Evolutionary conservation across 2,329 filamentous ascomycete genomes (phyloP).

Genomic region (Dryadomyces quercivorus): DNA sequence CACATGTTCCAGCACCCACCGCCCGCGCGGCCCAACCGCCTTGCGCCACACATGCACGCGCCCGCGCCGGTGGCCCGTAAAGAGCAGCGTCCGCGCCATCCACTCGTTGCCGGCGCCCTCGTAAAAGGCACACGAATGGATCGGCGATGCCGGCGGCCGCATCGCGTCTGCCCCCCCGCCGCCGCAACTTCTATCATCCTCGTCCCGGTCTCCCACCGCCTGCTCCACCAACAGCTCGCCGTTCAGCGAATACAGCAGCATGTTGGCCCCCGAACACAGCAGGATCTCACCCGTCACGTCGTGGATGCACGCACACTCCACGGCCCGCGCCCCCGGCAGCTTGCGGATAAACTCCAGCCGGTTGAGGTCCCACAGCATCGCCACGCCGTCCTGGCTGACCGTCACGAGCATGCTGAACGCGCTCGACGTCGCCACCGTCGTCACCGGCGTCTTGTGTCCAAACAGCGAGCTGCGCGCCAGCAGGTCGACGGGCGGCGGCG

Average conservation of each 20-base stretch:
- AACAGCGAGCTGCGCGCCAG: constrained; percentile 71
- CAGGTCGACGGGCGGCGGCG: constrained; percentile 59
- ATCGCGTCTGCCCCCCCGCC: background rate
- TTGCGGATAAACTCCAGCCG: constrained; percentile 74
- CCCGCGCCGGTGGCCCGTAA: constrained; percentile 78
- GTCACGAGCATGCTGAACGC: constrained; percentile 83
- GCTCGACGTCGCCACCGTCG: constrained; percentile 70
- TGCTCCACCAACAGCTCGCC: constrained; percentile 73
- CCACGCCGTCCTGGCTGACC: constrained; percentile 66
- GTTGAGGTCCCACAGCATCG: constrained; percentile 87
- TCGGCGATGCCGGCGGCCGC: background rate
- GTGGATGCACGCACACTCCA: constrained; percentile 74
- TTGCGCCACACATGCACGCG: constrained; percentile 68
- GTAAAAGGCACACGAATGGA: constrained; percentile 81
- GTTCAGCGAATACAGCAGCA: constrained; percentile 78
- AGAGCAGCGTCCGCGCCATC: constrained; percentile 73
- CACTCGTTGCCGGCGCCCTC: constrained; percentile 85
- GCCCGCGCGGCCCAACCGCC: constrained; percentile 36
- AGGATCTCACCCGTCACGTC: constrained; percentile 85
- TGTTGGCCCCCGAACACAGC: constrained; percentile 63
- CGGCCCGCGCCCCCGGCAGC: constrained; percentile 41
- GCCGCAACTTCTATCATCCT: background rate
- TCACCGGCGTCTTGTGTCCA: constrained; percentile 77
- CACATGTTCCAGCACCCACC: constrained; percentile 67
- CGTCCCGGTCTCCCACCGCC: constrained; percentile 45